Percentiles rank a stretch among this genome's conserved stretches.
Evolutionary conservation across 139 green algal species (phyloP).

Genomic region (Pleodorina starrii): DNA sequence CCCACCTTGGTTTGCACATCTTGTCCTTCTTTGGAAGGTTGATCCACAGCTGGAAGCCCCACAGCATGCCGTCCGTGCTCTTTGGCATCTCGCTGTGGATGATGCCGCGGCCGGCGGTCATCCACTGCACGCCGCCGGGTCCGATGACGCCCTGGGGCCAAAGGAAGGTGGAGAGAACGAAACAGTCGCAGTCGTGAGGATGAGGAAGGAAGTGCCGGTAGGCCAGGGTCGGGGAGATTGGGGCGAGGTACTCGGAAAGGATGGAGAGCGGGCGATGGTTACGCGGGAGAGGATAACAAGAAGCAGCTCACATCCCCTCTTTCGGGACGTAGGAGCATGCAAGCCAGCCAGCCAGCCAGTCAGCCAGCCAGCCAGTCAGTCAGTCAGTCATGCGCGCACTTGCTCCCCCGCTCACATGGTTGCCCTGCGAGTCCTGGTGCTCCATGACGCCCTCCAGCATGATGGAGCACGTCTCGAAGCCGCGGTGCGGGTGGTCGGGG

Average conservation of each 20-base stretch:
- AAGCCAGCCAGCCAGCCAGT: no score
- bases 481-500: conserved; percentile 89
- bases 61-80: conserved; percentile 74
- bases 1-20: conserved; percentile 84
- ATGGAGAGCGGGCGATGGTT: no score
- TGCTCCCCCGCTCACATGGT: conserved; percentile 70
- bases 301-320: no score
- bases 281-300: no score
- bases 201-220: no score
- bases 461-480: conserved; percentile 94
- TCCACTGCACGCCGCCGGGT: conserved; percentile 93
- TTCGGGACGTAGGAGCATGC: no score
- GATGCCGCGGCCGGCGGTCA: conserved; percentile 88
- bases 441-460: conserved; percentile 92
- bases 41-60: conserved; percentile 95
- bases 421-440: conserved; percentile 86
- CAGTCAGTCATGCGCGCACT: no score
- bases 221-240: no score
- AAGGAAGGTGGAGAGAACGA: not conserved
- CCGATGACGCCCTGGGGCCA: conserved; percentile 80
- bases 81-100: conserved; percentile 92
- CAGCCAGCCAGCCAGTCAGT: no score
- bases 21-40: conserved; percentile 92
- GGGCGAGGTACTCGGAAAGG: no score
- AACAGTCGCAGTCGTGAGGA: no score